Evolutionary conservation across 805 yeast genomes (phyloP).

Genomic region (Candida peoriensis): DNA sequence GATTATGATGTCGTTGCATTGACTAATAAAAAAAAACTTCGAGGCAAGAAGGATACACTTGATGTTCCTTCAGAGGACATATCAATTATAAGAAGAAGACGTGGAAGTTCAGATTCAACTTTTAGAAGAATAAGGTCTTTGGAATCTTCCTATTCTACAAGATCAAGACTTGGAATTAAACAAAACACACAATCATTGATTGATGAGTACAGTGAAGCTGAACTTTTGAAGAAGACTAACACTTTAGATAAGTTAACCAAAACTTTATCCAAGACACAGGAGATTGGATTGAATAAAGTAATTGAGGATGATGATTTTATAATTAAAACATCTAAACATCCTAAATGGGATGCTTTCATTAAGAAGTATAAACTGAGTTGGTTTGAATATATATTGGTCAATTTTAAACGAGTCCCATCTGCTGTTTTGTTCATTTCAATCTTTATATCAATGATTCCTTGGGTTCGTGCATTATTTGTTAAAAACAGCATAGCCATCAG

Average conservation of each 20-base stretch:
- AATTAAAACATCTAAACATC: not conserved
- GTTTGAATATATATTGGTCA: slow-evolving; percentile 36
- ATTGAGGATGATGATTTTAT: not conserved
- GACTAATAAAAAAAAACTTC: not conserved
- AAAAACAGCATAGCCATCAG: slow-evolving; percentile 45
- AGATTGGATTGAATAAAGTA: slow-evolving; percentile 15
- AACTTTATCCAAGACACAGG: slow-evolving; percentile 17
- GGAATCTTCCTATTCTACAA: slow-evolving; percentile 18
- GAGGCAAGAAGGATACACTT: too few relatives aligned
- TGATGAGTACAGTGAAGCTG: slow-evolving; percentile 24
- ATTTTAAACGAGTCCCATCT: slow-evolving; percentile 68
- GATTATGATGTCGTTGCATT: not conserved
- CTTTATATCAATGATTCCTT: slow-evolving; percentile 78
- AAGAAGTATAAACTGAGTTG: slow-evolving; percentile 26
- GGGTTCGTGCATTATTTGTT: slow-evolving; percentile 70
- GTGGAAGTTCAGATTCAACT: slow-evolving; percentile 1
- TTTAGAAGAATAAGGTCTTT: slow-evolving; percentile 2
- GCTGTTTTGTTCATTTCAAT: slow-evolving; percentile 62
- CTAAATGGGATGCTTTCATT: slow-evolving; percentile 20
- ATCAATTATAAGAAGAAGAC: not conserved
- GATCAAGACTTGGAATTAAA: slow-evolving; percentile 9
- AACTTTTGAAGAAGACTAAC: slow-evolving; percentile 8
- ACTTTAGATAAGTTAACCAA: slow-evolving; percentile 13
- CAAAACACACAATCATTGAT: slow-evolving; percentile 17
- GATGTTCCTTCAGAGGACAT: not conserved